Conservation (phyloP, 2,329 filamentous ascomycete genomes). For the Aspergillus piperis region DNA sequence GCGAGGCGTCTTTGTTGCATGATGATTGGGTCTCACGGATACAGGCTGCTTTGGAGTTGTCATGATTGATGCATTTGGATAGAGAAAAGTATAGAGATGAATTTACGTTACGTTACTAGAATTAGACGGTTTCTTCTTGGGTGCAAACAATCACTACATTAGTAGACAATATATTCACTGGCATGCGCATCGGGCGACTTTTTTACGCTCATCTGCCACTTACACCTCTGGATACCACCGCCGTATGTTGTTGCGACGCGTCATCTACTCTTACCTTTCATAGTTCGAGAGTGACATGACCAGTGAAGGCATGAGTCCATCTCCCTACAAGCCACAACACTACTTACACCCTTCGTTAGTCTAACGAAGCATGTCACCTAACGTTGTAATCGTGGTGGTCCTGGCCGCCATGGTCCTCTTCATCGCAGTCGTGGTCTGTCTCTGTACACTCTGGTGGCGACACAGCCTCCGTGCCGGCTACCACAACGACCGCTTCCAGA, state of each 20-base stretch:
- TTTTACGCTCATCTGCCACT: neutral
- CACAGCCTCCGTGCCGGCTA: neutral
- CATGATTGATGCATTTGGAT: conserved; percentile 12
- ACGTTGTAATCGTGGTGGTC: neutral
- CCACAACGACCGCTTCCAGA: neutral
- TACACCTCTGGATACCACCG: neutral
- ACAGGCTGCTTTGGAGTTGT: conserved; percentile 22
- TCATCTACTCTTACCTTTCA: neutral
- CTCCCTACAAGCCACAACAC: neutral
- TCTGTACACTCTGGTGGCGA: neutral
- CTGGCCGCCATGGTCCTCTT: neutral
- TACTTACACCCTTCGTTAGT: neutral
- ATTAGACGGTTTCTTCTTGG: neutral
- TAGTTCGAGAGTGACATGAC: neutral
- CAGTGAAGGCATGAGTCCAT: neutral
- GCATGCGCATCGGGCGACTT: neutral
- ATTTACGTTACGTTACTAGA: neutral
- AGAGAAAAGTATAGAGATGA: conserved; percentile 25
- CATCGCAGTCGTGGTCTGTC: neutral
- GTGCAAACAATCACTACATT: neutral
- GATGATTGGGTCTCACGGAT: conserved; percentile 36
- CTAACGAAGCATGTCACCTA: neutral
- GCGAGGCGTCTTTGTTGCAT: conserved; percentile 30
- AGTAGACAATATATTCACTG: neutral
- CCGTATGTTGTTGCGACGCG: neutral